A percentile compares a stretch with the other conserved stretches of the same genome.
phyloP scores from a whole-genome alignment of 306 rosid species.

The Vachellia collinsii region DNA sequence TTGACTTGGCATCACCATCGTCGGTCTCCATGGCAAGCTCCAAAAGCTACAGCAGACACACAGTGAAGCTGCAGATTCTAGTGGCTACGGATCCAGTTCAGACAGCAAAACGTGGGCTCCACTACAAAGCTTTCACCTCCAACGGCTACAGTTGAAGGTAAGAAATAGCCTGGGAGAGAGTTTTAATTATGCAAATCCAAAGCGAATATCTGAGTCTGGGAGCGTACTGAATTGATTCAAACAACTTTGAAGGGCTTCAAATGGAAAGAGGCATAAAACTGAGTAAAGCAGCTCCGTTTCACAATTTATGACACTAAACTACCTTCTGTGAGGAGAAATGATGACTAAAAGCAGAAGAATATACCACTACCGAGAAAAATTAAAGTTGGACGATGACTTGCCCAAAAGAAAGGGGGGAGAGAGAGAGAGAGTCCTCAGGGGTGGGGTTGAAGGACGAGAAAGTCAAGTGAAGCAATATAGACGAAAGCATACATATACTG shows the following conservation, averaged over 20 bases:
- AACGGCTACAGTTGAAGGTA: conserved; percentile 29
- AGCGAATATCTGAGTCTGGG: conserved; percentile 20
- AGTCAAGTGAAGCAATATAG: conserved; percentile 40
- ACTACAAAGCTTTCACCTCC: not conserved
- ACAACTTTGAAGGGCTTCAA: conserved; percentile 45
- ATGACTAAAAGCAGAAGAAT: conserved; percentile 39
- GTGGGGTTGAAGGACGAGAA: conserved; percentile 27
- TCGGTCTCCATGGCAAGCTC: conserved; percentile 64
- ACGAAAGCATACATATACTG: not conserved
- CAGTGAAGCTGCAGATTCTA: conserved; percentile 47
- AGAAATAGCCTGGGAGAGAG: conserved; percentile 23
- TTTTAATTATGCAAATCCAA: conserved; percentile 30
- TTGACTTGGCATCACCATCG: conserved; percentile 54
- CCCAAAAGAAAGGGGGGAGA: conserved; percentile 45
- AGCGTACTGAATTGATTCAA: conserved; percentile 38
- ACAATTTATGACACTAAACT: conserved; percentile 39
- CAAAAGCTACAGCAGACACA: conserved; percentile 47
- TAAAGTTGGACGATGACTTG: conserved; percentile 46
- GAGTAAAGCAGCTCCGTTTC: conserved; percentile 52
- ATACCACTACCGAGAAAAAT: conserved; percentile 34
- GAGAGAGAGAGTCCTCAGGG: conserved; percentile 11
- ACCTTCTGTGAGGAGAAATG: conserved; percentile 32
- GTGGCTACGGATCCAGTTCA: conserved; percentile 38
- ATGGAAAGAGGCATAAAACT: conserved; percentile 34
- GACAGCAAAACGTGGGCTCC: conserved; percentile 5